Conservation (phyloP, 2,329 filamentous ascomycete species). For the Aspergillus sp. region DNA sequence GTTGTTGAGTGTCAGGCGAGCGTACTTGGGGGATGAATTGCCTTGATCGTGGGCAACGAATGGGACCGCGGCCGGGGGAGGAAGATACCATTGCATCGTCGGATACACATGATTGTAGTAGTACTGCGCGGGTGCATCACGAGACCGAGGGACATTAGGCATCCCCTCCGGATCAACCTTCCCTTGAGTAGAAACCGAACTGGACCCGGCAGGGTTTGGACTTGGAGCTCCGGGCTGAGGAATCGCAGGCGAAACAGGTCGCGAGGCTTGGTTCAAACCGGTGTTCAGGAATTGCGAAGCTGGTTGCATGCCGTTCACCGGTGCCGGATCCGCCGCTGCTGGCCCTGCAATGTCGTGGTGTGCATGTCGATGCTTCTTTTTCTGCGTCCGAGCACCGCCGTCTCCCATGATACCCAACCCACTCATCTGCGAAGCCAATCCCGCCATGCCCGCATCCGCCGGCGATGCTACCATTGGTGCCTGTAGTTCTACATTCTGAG, state of each 20-base stretch:
- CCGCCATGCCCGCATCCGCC: constrained; percentile 30
- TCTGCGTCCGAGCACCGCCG: constrained; percentile 40
- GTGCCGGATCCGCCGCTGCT: constrained; percentile 41
- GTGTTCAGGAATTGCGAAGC: constrained; percentile 55
- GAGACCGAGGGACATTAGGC: constrained; percentile 77
- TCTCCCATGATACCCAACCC: constrained; percentile 59
- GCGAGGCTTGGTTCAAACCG: constrained; percentile 34
- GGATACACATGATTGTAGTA: constrained; percentile 85
- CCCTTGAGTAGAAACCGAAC: constrained; percentile 57
- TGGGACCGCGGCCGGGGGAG: constrained; percentile 77
- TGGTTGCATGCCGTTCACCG: constrained; percentile 48
- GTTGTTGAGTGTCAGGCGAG: constrained; percentile 84
- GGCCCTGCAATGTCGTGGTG: constrained; percentile 72
- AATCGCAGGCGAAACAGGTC: constrained; percentile 20
- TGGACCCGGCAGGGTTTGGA: constrained; percentile 48
- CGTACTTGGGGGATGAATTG: constrained; percentile 90
- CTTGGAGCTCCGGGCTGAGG: constrained; percentile 28
- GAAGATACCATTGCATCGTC: constrained; percentile 88
- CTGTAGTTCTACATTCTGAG: constrained; percentile 22
- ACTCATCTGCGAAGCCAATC: constrained; percentile 60
- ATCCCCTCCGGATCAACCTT: constrained; percentile 86
- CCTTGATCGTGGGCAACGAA: constrained; percentile 95
- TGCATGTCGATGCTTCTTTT: constrained; percentile 93
- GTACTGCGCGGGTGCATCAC: constrained; percentile 73
- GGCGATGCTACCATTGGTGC: constrained; percentile 13